Evolutionary conservation across 345 rosid genomes (phyloP).

Genomic region (Sapria himalayana): DNA sequence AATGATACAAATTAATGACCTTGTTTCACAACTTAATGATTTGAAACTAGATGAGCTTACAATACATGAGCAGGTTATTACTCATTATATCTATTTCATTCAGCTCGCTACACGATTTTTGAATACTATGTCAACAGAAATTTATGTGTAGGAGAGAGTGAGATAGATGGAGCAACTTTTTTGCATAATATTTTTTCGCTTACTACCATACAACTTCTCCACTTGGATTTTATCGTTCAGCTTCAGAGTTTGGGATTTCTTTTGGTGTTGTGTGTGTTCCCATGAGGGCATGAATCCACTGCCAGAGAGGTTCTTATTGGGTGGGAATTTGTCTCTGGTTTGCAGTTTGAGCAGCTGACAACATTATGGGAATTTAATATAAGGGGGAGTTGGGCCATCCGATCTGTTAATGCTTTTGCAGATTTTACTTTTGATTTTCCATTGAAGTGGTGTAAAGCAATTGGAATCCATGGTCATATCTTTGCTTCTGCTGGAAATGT

Average conservation of each 20-base stretch:
- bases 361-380: slow-evolving; percentile 66
- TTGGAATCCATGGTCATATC: slow-evolving; percentile 74
- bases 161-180: no score
- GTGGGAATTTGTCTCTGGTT: slow-evolving; percentile 75
- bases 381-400: slow-evolving; percentile 63
- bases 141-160: no score
- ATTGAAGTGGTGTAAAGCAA: slow-evolving; percentile 53
- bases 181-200: no score
- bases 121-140: no score
- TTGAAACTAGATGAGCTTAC: no score
- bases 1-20: no score
- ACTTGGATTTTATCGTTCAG: slow-evolving; percentile 50
- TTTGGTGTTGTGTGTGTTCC: slow-evolving; percentile 44
- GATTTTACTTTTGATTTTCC: slow-evolving; percentile 90
- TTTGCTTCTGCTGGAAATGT: slow-evolving; percentile 77
- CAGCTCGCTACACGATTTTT: no score
- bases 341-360: slow-evolving; percentile 51
- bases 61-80: no score
- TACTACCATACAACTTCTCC: no score
- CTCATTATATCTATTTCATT: no score
- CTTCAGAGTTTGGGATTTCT: slow-evolving; percentile 58
- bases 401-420: slow-evolving; percentile 70
- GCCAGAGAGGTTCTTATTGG: slow-evolving; percentile 83
- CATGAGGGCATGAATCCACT: slow-evolving; percentile 62
- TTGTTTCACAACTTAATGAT: no score